phyloP scores from a whole-genome alignment of 345 rosid species.

The Dipteronia sinensis region DNA sequence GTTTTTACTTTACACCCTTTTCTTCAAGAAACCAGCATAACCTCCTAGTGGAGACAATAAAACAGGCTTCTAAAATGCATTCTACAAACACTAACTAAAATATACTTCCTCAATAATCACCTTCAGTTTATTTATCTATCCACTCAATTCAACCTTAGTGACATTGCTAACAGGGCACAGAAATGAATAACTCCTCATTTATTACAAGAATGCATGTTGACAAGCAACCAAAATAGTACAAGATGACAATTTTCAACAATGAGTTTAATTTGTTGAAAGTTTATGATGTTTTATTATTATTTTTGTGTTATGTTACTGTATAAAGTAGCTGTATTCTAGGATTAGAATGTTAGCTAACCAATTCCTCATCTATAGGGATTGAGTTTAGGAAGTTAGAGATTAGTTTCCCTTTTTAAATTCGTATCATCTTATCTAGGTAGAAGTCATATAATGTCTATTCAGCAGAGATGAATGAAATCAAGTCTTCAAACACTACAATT shows the following conservation, averaged over 20 bases:
- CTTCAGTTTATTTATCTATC: conserved; percentile 2
- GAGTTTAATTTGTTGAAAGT: background rate
- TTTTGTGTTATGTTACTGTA: too few species aligned
- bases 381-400: too few species aligned
- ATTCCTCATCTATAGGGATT: too few species aligned
- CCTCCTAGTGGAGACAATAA: background rate
- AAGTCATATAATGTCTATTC: too few species aligned
- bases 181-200: background rate
- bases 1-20: background rate
- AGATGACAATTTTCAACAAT: conserved; percentile 1
- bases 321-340: too few species aligned
- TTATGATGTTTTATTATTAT: too few species aligned
- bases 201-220: background rate
- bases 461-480: too few species aligned
- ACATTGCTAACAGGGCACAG: background rate
- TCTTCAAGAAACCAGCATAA: background rate
- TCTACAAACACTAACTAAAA: background rate
- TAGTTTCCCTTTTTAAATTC: too few species aligned
- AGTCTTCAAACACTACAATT: too few species aligned
- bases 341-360: too few species aligned
- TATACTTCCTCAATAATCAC: background rate
- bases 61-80: background rate
- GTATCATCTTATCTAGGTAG: too few species aligned
- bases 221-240: background rate
- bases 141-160: background rate